A percentile compares a stretch with the other conserved stretches of the same genome.
These are phyloP conservation scores for Scedosporium minutisporum DNA, from an alignment of 2,329 filamentous ascomycete genomes.

Conservation along the genomic window DNA sequence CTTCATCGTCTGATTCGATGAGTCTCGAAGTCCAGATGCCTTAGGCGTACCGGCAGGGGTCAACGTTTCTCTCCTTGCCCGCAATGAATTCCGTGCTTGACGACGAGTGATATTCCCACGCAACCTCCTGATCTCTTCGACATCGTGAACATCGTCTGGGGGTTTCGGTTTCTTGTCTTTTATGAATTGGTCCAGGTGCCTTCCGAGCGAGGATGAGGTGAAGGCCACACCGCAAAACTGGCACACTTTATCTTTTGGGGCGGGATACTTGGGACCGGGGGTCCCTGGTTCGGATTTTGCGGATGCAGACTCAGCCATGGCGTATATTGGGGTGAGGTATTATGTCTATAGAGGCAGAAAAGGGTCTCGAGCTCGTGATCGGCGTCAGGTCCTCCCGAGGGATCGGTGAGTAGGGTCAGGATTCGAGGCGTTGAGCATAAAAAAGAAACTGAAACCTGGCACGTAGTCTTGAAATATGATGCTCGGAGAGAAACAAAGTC, in stretches of 20 bases:
- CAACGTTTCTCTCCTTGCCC: conserved; percentile 48
- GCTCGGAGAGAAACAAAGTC: not conserved
- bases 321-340: conserved; percentile 5
- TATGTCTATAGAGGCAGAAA: not conserved
- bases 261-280: conserved; percentile 17
- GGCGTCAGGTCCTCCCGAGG: not conserved
- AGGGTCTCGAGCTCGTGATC: not conserved
- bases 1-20: conserved; percentile 20
- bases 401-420: not conserved
- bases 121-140: conserved; percentile 77
- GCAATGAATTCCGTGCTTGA: conserved; percentile 60
- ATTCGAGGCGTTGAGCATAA: not conserved
- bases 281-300: conserved; percentile 28
- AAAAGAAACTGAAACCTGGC: not conserved
- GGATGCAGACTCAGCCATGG: conserved; percentile 23
- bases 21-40: conserved; percentile 19
- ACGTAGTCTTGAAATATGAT: not conserved
- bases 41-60: conserved; percentile 44
- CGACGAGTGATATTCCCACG: conserved; percentile 79
- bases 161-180: conserved; percentile 86
- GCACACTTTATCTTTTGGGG: conserved; percentile 77
- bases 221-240: conserved; percentile 84
- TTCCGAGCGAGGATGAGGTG: conserved; percentile 85
- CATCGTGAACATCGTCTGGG: conserved; percentile 78
- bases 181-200: conserved; percentile 90